Conservation (phyloP, 106 monocot genomes). For the Posidonia australis region DNA sequence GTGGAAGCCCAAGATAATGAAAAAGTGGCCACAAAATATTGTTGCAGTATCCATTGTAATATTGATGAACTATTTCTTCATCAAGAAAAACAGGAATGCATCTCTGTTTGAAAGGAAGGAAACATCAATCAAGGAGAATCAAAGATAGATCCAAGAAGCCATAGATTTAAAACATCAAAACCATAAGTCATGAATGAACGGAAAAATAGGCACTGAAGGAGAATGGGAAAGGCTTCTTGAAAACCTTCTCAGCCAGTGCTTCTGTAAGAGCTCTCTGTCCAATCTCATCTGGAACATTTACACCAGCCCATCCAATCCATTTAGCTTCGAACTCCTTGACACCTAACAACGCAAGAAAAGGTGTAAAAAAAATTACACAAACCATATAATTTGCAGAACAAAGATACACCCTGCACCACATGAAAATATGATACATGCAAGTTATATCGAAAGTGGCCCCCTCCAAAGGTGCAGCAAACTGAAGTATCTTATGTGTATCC, state of each 20-base stretch:
- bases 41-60: conserved; percentile 99
- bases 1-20: conserved; percentile 91
- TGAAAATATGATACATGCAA: background rate
- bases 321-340: conserved; percentile 93
- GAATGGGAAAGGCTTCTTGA: conserved; percentile 2
- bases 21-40: conserved; percentile 97
- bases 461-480: background rate
- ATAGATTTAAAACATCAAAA: background rate
- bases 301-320: conserved; percentile 99
- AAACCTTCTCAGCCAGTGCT: conserved; percentile 85
- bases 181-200: background rate
- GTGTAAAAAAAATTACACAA: background rate
- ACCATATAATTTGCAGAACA: background rate
- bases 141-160: background rate
- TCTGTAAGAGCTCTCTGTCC: conserved; percentile 79
- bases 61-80: conserved; percentile 96
- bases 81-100: conserved; percentile 98
- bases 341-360: conserved; percentile 26
- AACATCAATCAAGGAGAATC: background rate
- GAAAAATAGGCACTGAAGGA: conserved; percentile 1
- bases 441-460: background rate
- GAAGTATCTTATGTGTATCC: background rate
- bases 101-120: conserved; percentile 45
- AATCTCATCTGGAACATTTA: conserved; percentile 87
- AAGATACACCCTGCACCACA: background rate